Conservation (phyloP, 1,284 basidiomycete species). For the Trichosporon coremiiforme region DNA sequence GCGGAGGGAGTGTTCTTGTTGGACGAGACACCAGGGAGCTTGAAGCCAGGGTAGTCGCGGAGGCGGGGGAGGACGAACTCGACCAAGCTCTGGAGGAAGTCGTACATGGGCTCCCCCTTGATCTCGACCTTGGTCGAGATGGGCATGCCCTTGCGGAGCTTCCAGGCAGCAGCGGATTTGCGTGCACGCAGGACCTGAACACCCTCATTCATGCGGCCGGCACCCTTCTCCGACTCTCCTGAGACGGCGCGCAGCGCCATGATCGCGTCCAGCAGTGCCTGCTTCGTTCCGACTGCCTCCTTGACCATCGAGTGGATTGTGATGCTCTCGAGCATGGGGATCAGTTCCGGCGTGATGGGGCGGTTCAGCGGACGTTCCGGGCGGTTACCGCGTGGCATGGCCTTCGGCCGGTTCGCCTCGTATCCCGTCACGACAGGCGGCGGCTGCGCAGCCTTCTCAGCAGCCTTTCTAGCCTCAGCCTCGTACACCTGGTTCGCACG, state of each 20-base stretch:
- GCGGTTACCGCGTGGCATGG: constrained; percentile 51
- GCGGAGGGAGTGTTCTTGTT: constrained; percentile 65
- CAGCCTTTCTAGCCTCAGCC: constrained; percentile 20
- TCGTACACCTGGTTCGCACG: constrained; percentile 47
- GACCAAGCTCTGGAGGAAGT: constrained; percentile 82
- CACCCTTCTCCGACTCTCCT: constrained; percentile 73
- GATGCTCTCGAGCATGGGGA: constrained; percentile 78
- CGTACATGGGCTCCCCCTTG: constrained; percentile 87
- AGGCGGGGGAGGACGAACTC: constrained; percentile 94
- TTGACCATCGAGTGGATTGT: constrained; percentile 82
- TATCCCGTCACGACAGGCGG: constrained; percentile 50
- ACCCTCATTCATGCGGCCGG: constrained; percentile 69
- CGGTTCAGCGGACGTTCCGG: constrained; percentile 49
- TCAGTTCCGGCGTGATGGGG: constrained; percentile 66
- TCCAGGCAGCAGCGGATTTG: constrained; percentile 81
- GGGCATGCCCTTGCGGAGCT: constrained; percentile 77
- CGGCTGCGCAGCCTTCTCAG: constrained; percentile 23
- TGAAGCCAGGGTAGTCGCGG: constrained; percentile 87
- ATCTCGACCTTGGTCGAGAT: constrained; percentile 87
- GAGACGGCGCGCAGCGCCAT: constrained; percentile 86
- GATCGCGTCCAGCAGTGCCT: constrained; percentile 76
- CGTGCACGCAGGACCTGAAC: constrained; percentile 79
- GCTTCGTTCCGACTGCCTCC: constrained; percentile 72
- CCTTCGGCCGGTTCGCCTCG: constrained; percentile 53
- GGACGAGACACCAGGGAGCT: constrained; percentile 65